phyloP scores from a whole-genome alignment of 164 flowering plant species.

The Stephania japonica region DNA sequence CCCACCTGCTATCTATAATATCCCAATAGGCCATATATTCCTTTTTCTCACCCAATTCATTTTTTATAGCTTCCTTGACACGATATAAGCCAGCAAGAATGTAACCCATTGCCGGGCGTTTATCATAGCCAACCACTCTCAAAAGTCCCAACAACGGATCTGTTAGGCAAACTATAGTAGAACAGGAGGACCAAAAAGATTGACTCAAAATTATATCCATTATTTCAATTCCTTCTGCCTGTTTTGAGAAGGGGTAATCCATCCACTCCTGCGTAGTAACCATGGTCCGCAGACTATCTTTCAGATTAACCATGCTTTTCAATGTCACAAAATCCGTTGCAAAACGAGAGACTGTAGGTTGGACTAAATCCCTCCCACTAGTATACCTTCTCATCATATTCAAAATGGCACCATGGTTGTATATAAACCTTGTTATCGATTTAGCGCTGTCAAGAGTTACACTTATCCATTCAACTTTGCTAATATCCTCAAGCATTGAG shows the following conservation, averaged over 20 bases:
- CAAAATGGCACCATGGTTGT: slow-evolving; percentile 49
- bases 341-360: slow-evolving; percentile 32
- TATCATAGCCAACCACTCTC: slow-evolving; percentile 48
- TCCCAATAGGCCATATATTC: slow-evolving; percentile 66
- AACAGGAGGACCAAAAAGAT: slow-evolving; percentile 69
- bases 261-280: slow-evolving; percentile 89
- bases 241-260: slow-evolving; percentile 56
- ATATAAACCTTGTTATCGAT: slow-evolving; percentile 62
- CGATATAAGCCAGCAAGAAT: slow-evolving; percentile 69
- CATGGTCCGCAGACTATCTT: slow-evolving; percentile 57
- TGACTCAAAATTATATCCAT: slow-evolving; percentile 44
- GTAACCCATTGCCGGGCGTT: slow-evolving; percentile 76
- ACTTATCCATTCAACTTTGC: slow-evolving; percentile 52
- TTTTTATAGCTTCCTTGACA: slow-evolving; percentile 75
- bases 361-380: slow-evolving; percentile 62
- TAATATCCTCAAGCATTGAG: slow-evolving; percentile 69
- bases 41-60: slow-evolving; percentile 44
- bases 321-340: slow-evolving; percentile 62
- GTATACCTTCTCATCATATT: slow-evolving; percentile 65
- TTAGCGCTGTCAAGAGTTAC: slow-evolving; percentile 49
- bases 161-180: slow-evolving; percentile 34
- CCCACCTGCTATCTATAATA: slow-evolving; percentile 77
- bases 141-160: slow-evolving; percentile 56
- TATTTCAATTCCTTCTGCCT: slow-evolving; percentile 43
- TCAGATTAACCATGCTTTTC: slow-evolving; percentile 51